Evolutionary conservation across 768 basidiomycete species (phyloP).

Genomic region (Naganishia vishniacii): DNA sequence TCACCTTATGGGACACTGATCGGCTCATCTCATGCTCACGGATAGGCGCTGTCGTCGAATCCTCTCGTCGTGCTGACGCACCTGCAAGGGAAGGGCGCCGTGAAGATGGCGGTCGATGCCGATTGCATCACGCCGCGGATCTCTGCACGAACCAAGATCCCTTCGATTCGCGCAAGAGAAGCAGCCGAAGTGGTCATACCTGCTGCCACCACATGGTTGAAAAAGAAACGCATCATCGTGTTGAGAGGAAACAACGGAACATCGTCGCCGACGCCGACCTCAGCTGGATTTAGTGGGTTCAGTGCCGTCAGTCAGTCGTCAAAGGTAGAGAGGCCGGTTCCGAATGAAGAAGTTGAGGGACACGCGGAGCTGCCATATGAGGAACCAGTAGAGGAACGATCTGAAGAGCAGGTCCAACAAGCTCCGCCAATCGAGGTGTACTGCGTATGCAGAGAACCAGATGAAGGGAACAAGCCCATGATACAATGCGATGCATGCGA

Average conservation of each 20-base stretch:
- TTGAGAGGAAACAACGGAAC: neutral
- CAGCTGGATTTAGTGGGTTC: neutral
- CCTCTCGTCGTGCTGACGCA: no score
- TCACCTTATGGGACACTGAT: no score
- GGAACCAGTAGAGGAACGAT: no score
- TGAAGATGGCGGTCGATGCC: neutral
- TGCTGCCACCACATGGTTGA: neutral
- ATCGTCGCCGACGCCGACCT: neutral
- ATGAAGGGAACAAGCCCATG: constrained; percentile 16
- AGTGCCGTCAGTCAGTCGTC: neutral
- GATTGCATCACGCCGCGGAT: neutral
- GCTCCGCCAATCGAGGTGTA: neutral
- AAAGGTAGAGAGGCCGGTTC: neutral
- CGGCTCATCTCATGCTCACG: no score
- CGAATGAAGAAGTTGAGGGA: neutral
- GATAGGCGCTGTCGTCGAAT: no score
- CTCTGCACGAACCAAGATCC: neutral
- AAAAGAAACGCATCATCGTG: neutral
- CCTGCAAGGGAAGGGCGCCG: no score
- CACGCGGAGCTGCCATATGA: neutral
- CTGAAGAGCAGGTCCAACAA: neutral
- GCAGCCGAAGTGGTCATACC: neutral
- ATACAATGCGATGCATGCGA: constrained; percentile 25
- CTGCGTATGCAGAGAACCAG: constrained; percentile 18
- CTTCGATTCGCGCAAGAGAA: neutral